Evolutionary conservation across 2,329 filamentous ascomycete genomes (phyloP), one percentile per base, ranked within the genome.

Genomic region (Epichloe brachyelytri): DNA sequence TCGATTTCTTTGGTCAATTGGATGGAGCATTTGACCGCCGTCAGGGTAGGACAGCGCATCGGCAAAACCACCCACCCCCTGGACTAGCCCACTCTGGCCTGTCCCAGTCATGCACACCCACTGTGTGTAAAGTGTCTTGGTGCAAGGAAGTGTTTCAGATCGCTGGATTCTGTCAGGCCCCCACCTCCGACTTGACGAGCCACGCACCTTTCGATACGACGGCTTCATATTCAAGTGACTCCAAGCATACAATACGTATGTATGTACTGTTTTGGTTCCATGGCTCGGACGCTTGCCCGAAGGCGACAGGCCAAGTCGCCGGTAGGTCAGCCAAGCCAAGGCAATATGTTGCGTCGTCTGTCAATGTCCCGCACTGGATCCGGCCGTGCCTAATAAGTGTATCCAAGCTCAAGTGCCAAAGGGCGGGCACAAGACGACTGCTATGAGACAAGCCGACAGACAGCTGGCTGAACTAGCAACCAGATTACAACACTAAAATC

Each of bases 101-200:
- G 43, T 20, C 4, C 14, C 14, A 26, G 22, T 11, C 17, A 17
- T 48, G 37, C 8, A 15, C 19, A 48, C 3, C 8, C 10, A 15
- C 34, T 40, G 46, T n/a, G 26, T 1, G 8, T 30, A 30, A 30
- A 10, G 26, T 30, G 26, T 30, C 39, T 43, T 57, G 51, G 53
- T 48, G 52, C 53, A 50, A 54, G 49, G 50, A 43, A 36, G 34
- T 47, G 57, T 59, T 59, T 59, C 57, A 59, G 54, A 55, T 57
- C 47, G 39, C 49, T 50, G 53, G 43, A 34, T 39, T 5, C 12
- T 14, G 5, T 49, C n/a, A 19, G 45, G 33, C 36, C 3, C 22
- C 30, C 30, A 30, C 30, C 30, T 30, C 30, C 30, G 30, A 30
- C 30, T 30, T 30, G 30, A 37, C 19, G 38, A 40, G 37, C 37